Evolutionary conservation across 352 stramenopile genomes (phyloP).

Genomic region (Globisporangium alternatum): DNA sequence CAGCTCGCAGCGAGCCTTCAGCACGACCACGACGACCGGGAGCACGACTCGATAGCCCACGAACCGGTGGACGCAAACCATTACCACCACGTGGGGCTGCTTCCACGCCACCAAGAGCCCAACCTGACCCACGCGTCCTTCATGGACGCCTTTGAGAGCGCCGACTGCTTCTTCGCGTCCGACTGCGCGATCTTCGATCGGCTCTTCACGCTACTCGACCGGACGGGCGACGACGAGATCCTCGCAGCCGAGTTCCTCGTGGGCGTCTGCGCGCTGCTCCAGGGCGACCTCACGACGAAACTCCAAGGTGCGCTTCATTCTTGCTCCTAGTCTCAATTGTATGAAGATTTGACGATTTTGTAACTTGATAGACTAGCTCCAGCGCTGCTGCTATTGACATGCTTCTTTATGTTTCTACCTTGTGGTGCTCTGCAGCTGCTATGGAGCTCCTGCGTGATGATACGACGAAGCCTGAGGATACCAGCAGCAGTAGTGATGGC

Average conservation of each 20-base stretch:
- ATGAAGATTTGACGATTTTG: background rate
- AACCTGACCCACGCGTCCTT: slow-evolving; percentile 40
- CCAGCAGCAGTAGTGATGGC: background rate
- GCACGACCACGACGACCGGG: slow-evolving; percentile 3
- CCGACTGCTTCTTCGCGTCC: slow-evolving; percentile 33
- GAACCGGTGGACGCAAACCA: background rate
- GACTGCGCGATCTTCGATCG: slow-evolving; percentile 52
- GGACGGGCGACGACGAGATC: slow-evolving; percentile 51
- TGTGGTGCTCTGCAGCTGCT: slow-evolving; percentile 7
- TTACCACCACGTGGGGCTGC: background rate
- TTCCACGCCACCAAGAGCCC: slow-evolving; percentile 18
- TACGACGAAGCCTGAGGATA: background rate
- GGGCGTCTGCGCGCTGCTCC: slow-evolving; percentile 36
- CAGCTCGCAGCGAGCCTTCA: background rate
- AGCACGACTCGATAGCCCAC: background rate
- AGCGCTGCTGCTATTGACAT: background rate
- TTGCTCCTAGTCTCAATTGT: background rate
- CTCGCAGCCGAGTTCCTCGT: slow-evolving; percentile 44
- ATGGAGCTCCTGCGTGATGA: slow-evolving; percentile 15
- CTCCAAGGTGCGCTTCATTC: slow-evolving; percentile 33
- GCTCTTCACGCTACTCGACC: slow-evolving; percentile 61
- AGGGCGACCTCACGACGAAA: slow-evolving; percentile 36
- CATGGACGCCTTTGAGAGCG: slow-evolving; percentile 33
- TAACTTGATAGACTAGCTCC: background rate
- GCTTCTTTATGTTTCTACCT: background rate